Evolutionary conservation across 2,329 filamentous ascomycete species (phyloP).

Genomic region (Cladobotryum mycophilum): DNA sequence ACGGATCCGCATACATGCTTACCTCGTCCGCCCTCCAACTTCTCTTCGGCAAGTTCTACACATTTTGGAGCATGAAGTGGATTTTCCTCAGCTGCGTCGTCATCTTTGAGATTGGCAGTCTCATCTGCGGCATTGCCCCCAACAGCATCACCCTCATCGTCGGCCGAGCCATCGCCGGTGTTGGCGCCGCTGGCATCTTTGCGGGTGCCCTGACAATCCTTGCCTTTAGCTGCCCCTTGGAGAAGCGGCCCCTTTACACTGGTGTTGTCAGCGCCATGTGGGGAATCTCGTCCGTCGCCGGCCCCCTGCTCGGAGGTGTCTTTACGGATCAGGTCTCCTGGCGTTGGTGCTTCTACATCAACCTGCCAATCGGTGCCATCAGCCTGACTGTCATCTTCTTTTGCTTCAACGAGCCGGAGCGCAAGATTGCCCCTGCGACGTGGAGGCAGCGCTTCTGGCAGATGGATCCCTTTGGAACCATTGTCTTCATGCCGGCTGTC

Average conservation of each 20-base stretch:
- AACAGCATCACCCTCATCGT: constrained; percentile 36
- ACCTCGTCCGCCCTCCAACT: constrained; percentile 33
- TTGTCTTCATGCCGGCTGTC: constrained; percentile 24
- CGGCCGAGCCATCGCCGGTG: constrained; percentile 40
- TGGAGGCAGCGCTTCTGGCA: constrained; percentile 34
- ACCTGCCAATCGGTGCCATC: constrained; percentile 29
- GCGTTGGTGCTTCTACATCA: constrained; percentile 37
- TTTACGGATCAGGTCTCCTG: constrained; percentile 32
- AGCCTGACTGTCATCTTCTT: constrained; percentile 17
- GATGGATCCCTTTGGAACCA: constrained; percentile 26
- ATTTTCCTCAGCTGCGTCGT: constrained; percentile 37
- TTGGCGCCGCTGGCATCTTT: constrained; percentile 38
- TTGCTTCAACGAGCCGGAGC: constrained; percentile 29
- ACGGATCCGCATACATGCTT: constrained; percentile 43
- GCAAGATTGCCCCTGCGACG: constrained; percentile 22
- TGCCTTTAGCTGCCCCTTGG: constrained; percentile 25
- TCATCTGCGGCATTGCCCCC: constrained; percentile 36
- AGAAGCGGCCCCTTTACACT: constrained; percentile 18
- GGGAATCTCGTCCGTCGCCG: constrained; percentile 20
- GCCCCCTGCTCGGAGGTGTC: constrained; percentile 30
- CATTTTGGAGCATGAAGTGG: constrained; percentile 41
- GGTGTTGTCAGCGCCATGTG: constrained; percentile 19
- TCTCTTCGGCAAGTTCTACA: constrained; percentile 35
- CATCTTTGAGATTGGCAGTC: constrained; percentile 44
- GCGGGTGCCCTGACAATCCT: constrained; percentile 40